A percentile compares a stretch with the other conserved stretches of the same genome.
Conservation (phyloP, 371 early-diverging fungal genomes). For the Mortierella sp. region DNA sequence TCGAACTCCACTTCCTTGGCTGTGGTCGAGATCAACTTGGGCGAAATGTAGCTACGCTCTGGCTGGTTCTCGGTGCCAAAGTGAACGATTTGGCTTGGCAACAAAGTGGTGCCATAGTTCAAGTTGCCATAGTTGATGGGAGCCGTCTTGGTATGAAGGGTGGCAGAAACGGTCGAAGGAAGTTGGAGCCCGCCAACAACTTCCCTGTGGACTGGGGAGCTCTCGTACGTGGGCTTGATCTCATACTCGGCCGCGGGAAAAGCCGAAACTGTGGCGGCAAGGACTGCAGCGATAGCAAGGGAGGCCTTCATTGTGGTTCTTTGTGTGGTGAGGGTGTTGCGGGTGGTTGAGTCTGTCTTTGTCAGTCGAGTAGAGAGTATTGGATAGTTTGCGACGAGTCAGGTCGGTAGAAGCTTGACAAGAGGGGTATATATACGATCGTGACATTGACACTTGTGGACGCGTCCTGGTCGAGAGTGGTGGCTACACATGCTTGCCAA, state of each 20-base stretch:
- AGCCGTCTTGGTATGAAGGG: constrained; percentile 32
- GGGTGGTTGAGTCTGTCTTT: no score
- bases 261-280: constrained; percentile 24
- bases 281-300: constrained; percentile 21
- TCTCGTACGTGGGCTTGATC: not conserved
- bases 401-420: no score
- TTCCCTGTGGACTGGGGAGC: constrained; percentile 22
- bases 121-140: constrained; percentile 49
- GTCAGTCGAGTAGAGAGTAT: no score
- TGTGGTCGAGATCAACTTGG: constrained; percentile 32
- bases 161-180: constrained; percentile 21
- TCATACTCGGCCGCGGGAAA: constrained; percentile 17
- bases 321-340: not conserved
- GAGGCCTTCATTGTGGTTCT: constrained; percentile 26
- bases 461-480: no score
- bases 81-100: constrained; percentile 45
- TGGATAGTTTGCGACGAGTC: no score
- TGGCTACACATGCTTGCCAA: no score
- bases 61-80: constrained; percentile 45
- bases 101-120: constrained; percentile 43
- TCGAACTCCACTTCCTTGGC: constrained; percentile 33
- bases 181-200: constrained; percentile 20
- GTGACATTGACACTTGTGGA: no score
- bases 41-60: constrained; percentile 27
- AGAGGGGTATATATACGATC: no score